phyloP scores from a whole-genome alignment of 2,329 filamentous ascomycete genomes.

The Aureobasidium sp. region DNA sequence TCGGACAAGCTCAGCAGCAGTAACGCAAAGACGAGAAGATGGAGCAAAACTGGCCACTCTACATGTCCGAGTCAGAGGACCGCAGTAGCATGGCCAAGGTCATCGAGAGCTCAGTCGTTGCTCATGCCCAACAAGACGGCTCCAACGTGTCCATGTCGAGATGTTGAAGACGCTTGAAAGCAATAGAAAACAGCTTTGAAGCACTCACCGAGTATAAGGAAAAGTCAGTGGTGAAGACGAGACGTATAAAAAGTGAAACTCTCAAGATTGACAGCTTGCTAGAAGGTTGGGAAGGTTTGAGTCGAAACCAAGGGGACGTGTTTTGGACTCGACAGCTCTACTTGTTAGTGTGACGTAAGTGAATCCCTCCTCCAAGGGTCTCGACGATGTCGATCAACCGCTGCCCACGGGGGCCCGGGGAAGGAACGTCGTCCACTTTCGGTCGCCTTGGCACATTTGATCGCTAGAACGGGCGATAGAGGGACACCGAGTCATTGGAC shows the following conservation, averaged over 20 bases:
- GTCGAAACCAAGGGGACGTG: neutral
- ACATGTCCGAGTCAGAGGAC: neutral
- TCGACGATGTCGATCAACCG: neutral
- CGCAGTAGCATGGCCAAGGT: too few relatives aligned
- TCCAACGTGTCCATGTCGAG: neutral
- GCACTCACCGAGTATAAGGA: neutral
- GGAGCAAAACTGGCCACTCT: too few relatives aligned
- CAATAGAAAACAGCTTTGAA: neutral
- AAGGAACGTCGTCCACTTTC: too few relatives aligned
- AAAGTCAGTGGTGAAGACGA: neutral
- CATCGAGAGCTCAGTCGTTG: neutral
- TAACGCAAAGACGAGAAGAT: neutral
- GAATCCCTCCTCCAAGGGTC: neutral
- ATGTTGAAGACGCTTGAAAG: neutral
- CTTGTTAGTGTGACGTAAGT: neutral
- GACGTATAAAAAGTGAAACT: too few relatives aligned
- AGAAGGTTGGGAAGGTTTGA: neutral
- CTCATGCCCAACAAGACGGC: neutral
- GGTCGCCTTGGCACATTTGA: too few relatives aligned
- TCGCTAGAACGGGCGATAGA: too few relatives aligned
- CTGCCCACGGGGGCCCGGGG: neutral
- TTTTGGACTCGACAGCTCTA: conserved; percentile 3
- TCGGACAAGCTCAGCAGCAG: neutral
- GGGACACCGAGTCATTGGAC: neutral
- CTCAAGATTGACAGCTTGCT: neutral